Conservation (phyloP, 176 grass and related monocot species). For the Avena insularis region DNA sequence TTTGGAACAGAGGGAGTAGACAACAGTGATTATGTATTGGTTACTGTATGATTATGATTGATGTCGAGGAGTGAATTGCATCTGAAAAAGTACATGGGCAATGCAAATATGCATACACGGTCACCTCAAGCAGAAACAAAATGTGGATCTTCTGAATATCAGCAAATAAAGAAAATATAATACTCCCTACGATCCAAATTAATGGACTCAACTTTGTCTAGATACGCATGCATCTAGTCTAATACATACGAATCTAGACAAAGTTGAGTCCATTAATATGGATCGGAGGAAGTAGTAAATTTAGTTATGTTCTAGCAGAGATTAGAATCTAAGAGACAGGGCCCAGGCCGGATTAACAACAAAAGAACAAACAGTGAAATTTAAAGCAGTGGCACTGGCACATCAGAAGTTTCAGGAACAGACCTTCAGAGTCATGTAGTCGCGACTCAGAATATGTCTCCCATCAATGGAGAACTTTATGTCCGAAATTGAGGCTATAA, state of each 20-base stretch:
- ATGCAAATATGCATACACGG: slow-evolving; percentile 6
- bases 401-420: slow-evolving; percentile 25
- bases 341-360: background rate
- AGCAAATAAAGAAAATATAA: background rate
- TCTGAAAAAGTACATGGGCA: background rate
- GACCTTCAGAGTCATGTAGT: slow-evolving; percentile 99
- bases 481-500: slow-evolving; percentile 98
- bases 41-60: background rate
- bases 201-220: no score
- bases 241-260: no score
- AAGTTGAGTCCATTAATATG: no score
- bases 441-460: slow-evolving; percentile 92
- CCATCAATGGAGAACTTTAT: slow-evolving; percentile 93
- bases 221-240: no score
- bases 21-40: background rate
- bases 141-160: background rate
- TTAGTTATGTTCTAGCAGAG: slow-evolving; percentile 19
- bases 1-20: background rate
- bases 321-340: background rate
- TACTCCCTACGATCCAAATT: no score
- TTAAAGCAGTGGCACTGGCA: background rate
- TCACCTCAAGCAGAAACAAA: slow-evolving; percentile 19
- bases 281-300: no score
- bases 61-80: slow-evolving; percentile 2
- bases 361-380: slow-evolving; percentile 22